Conservation (phyloP, 495 filamentous ascomycete species). For the Oidiodendron maius region DNA sequence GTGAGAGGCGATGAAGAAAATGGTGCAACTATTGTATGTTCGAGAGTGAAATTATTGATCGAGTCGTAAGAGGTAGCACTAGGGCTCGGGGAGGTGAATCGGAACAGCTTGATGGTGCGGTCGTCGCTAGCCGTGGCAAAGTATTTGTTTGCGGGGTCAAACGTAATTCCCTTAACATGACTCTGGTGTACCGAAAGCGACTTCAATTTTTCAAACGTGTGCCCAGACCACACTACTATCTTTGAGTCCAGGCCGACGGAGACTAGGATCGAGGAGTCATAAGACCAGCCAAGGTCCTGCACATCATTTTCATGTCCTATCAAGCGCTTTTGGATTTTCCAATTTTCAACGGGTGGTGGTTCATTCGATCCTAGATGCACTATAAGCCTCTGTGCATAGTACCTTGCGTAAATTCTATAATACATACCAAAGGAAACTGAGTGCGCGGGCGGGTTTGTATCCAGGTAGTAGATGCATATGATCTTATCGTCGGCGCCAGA, state of each 20-base stretch:
- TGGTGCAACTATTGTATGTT: conserved; percentile 76
- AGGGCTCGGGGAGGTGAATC: conserved; percentile 84
- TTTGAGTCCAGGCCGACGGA: conserved; percentile 97
- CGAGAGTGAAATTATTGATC: conserved; percentile 88
- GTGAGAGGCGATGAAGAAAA: conserved; percentile 88
- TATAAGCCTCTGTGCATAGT: conserved; percentile 10
- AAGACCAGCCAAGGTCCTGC: conserved; percentile 95
- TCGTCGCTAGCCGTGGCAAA: conserved; percentile 98
- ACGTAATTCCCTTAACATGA: conserved; percentile 97
- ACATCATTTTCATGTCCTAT: conserved; percentile 99
- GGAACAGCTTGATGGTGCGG: conserved; percentile 91
- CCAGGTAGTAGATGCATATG: conserved; percentile 90
- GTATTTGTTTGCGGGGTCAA: conserved; percentile 98
- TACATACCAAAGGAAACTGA: conserved; percentile 66
- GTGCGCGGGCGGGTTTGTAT: conserved; percentile 70
- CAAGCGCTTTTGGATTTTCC: conserved; percentile 86
- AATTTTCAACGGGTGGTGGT: conserved; percentile 88
- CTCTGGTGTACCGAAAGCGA: conserved; percentile 85
- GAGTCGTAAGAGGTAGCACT: conserved; percentile 93
- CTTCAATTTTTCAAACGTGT: conserved; percentile 97
- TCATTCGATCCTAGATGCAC: conserved; percentile 69
- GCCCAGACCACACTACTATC: conserved; percentile 94
- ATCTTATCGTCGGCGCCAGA: conserved; percentile 98
- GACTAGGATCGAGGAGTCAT: conserved; percentile 90
- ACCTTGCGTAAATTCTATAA: conserved; percentile 3